A percentile compares a stretch with the other conserved stretches of the same genome.
Conservation (phyloP, 2,329 filamentous ascomycete species). For the Cladosporium sp. region DNA sequence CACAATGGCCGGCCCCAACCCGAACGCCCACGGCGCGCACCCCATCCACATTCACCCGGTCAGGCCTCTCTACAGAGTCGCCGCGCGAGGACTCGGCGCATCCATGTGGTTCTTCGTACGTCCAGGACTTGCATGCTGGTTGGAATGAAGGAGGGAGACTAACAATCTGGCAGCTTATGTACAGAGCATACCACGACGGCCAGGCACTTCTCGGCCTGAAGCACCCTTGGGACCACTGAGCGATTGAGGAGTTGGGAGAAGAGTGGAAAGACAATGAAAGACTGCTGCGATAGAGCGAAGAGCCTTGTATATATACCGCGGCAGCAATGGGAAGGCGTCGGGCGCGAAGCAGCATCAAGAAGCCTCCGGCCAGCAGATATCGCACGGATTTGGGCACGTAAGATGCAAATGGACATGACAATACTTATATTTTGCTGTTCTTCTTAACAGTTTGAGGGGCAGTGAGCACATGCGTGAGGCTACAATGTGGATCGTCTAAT, state of each 20-base stretch:
- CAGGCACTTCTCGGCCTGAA: constrained; percentile 84
- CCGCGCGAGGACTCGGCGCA: constrained; percentile 79
- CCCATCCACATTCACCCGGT: constrained; percentile 55
- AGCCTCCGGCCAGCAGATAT: not conserved
- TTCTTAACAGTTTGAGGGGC: no score
- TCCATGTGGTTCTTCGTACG: constrained; percentile 98
- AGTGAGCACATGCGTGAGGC: no score
- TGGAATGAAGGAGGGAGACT: not conserved
- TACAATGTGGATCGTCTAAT: no score
- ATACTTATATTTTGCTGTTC: not conserved
- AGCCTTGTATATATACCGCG: constrained; percentile 9
- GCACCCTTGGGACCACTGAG: constrained; percentile 92
- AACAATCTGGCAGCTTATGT: constrained; percentile 67
- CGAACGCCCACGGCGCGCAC: constrained; percentile 38
- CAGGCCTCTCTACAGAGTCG: constrained; percentile 71
- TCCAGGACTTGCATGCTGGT: not conserved
- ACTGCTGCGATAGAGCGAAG: not conserved
- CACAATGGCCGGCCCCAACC: constrained; percentile 10
- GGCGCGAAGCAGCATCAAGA: not conserved
- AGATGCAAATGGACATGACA: constrained; percentile 7
- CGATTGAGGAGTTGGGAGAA: not conserved
- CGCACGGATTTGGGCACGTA: not conserved
- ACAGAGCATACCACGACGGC: constrained; percentile 94
- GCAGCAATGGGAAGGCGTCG: constrained; percentile 2
- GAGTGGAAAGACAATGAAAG: not conserved